Evolutionary conservation across 345 rosid species (phyloP), one percentile per base, ranked within the genome.

Genomic region (Eucalyptus cladocalyx): DNA sequence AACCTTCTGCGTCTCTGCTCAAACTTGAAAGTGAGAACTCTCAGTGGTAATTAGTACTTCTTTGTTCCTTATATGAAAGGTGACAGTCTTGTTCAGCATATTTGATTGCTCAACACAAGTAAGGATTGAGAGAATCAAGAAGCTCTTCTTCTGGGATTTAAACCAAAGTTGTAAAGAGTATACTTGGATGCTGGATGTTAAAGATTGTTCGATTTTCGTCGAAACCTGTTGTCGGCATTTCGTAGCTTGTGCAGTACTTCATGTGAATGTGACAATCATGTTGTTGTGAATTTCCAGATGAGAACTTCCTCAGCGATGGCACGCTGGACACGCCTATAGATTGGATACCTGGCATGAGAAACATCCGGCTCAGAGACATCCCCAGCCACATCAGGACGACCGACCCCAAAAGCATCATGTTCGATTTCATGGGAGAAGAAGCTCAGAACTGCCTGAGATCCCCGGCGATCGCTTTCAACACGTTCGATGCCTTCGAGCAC

Each of bases 361-460:
- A 83, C 43, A 34, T 92, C 7, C 88, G 89, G 15, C 87, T 92
- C 26, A 89, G 49, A 76, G 90, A 92, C 88, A 62, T 89, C 21
- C 92, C 92, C 10, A 28, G 86, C 54, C 87, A 49, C 47, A 45
- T 89, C 48, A 65, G 83, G 37, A 87, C 86, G 2, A 89, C 92
- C 2, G 42, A 92, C 89, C 87, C 81, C 13, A 37, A 89, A 3
- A 89, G 87, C 32, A 81, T 87, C 16, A 51, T 90, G 90, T 72
- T 92, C 5, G n/a, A 90, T 58, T 88, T 90, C 87, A 26, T 80
- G 91, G 65, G 54, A 54, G 49, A 87, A 28, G 87, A 89, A 48
- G 16, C 88, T 6, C 87, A 89, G 48, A 87, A 90, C 47, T 60
- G 86, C 53, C 14, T 86, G 1, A 88, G 11, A 32, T 80, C 92